phyloP scores from a whole-genome alignment of 805 yeast genomes.

The Lipomyces starkeyi region DNA sequence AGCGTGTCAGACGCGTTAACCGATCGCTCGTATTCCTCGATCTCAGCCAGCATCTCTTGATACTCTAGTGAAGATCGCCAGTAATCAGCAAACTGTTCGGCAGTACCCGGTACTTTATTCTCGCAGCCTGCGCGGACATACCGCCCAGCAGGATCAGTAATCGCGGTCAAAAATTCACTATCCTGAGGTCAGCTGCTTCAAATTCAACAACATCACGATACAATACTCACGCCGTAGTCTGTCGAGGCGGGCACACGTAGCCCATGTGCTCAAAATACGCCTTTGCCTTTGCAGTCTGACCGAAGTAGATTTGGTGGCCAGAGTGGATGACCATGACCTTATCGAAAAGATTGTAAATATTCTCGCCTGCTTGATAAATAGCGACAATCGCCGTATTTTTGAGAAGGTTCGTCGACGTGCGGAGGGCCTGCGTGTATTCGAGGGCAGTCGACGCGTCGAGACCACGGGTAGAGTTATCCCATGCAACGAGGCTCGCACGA shows the following conservation, averaged over 20 bases:
- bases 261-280: constrained; percentile 61
- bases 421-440: constrained; percentile 64
- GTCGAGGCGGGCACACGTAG: constrained; percentile 61
- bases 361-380: constrained; percentile 63
- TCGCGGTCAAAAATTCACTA: constrained; percentile 39
- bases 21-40: constrained; percentile 48
- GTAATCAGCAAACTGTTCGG: constrained; percentile 47
- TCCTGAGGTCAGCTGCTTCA: constrained; percentile 40
- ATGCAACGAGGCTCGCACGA: constrained; percentile 57
- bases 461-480: constrained; percentile 76
- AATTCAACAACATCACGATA: no score
- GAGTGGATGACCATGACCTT: constrained; percentile 60
- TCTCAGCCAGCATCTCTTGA: constrained; percentile 49
- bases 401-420: constrained; percentile 56
- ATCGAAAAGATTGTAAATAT: constrained; percentile 59
- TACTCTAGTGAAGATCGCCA: constrained; percentile 58
- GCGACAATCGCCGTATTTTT: constrained; percentile 63
- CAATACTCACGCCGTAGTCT: constrained; percentile 45
- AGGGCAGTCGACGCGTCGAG: constrained; percentile 73
- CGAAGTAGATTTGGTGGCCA: constrained; percentile 62
- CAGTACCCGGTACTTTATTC: constrained; percentile 57
- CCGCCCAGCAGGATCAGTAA: constrained; percentile 59
- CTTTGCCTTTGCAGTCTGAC: constrained; percentile 54
- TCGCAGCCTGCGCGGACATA: constrained; percentile 51
- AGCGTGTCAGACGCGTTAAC: no score